Conservation (phyloP, 345 rosid genomes). For the Lenwebbia sp. region DNA sequence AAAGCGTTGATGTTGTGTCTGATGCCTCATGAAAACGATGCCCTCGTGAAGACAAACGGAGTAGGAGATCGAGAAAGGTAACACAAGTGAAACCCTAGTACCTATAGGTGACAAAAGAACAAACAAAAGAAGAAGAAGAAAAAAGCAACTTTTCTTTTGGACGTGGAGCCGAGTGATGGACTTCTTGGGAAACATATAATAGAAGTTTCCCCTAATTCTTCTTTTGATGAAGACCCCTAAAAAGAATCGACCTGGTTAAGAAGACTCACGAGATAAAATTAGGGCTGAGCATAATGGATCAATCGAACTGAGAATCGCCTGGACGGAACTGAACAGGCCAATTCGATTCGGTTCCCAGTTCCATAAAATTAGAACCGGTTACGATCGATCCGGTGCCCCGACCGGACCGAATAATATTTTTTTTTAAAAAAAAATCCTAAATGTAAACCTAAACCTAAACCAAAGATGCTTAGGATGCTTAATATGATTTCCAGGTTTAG, state of each 20-base stretch:
- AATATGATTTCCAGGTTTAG: no score
- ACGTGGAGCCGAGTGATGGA: background rate
- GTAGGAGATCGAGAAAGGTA: background rate
- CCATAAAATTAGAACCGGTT: no score
- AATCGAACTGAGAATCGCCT: no score
- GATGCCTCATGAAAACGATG: background rate
- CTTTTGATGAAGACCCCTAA: background rate
- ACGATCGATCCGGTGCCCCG: no score
- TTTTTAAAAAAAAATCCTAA: no score
- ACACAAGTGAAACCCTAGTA: background rate
- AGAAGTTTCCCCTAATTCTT: background rate
- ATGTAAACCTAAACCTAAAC: no score
- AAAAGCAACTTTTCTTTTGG: background rate
- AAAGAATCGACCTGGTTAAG: background rate
- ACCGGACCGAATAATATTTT: no score
- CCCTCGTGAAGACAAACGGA: background rate
- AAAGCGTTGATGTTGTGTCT: background rate
- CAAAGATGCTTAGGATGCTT: no score
- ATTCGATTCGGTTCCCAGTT: no score
- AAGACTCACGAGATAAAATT: background rate
- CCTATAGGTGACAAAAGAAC: background rate
- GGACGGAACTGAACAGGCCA: no score
- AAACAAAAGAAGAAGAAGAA: background rate
- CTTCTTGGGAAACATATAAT: background rate
- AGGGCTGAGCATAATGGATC: no score